Conservation (phyloP, 192 early-diverging fungal species). For the Dissophora globulifera region DNA sequence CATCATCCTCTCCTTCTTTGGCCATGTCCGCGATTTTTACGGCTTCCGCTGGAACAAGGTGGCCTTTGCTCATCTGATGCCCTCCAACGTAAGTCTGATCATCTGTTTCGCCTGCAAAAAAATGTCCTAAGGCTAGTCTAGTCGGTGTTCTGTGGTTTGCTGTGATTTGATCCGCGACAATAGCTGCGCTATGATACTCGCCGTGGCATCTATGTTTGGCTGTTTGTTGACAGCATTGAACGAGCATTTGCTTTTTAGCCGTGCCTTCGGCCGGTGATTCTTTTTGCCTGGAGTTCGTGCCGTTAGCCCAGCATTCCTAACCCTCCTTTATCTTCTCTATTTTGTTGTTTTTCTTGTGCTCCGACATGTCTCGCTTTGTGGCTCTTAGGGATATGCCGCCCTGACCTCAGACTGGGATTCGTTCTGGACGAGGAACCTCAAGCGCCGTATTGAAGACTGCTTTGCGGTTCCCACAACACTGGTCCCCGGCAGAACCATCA, state of each 20-base stretch:
- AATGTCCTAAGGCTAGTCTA: neutral
- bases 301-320: too few species aligned
- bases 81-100: conserved; percentile 66
- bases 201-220: neutral
- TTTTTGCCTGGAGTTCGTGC: too few species aligned
- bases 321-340: too few species aligned
- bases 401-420: conserved; percentile 96
- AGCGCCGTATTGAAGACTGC: conserved; percentile 85
- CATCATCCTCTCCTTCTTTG: conserved; percentile 92
- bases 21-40: conserved; percentile 93
- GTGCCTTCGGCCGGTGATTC: too few species aligned
- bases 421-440: conserved; percentile 91
- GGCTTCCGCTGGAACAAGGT: conserved; percentile 80
- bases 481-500: conserved; percentile 89
- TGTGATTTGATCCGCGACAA: neutral
- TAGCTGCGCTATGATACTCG: neutral
- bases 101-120: too few species aligned
- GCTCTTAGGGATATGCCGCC: conserved; percentile 84
- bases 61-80: conserved; percentile 78
- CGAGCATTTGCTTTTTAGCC: too few species aligned
- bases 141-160: neutral
- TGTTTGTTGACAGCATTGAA: too few species aligned
- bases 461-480: conserved; percentile 96
- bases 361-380: neutral
- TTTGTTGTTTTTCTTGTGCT: too few species aligned